These are phyloP conservation scores for Ustilago crameri DNA, from an alignment of 1,284 basidiomycete genomes.

Conservation along the genomic window DNA sequence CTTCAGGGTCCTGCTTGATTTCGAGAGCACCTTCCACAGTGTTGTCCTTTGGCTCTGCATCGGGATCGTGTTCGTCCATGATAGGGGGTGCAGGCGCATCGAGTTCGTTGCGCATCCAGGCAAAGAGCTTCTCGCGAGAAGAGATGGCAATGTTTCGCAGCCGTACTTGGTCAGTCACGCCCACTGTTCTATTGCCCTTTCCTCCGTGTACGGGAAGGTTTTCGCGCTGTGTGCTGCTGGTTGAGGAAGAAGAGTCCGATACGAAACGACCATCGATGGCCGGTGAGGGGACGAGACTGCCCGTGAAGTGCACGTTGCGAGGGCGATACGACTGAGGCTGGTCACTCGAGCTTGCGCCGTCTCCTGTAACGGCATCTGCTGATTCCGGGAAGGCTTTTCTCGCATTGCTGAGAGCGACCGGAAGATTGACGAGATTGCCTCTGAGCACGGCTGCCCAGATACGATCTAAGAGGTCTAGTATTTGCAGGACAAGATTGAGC, in stretches of 20 bases:
- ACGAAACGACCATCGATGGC: conserved; percentile 38
- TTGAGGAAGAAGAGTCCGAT: not conserved
- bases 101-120: conserved; percentile 59
- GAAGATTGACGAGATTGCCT: conserved; percentile 45
- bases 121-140: conserved; percentile 58
- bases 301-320: conserved; percentile 11
- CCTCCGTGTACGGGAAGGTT: conserved; percentile 48
- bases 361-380: not conserved
- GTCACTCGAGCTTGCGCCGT: not conserved
- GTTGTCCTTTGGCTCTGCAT: conserved; percentile 34
- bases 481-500: conserved; percentile 48
- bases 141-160: conserved; percentile 58
- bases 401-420: conserved; percentile 30
- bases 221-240: conserved; percentile 12
- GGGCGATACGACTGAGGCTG: conserved; percentile 1
- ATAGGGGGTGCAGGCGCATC: conserved; percentile 51
- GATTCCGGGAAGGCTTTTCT: conserved; percentile 27
- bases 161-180: conserved; percentile 55
- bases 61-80: conserved; percentile 36
- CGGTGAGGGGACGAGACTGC: conserved; percentile 37
- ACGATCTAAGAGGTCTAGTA: conserved; percentile 55
- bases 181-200: conserved; percentile 42
- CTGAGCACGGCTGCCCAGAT: conserved; percentile 56
- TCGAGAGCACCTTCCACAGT: conserved; percentile 22
- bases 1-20: conserved; percentile 3